Conservation (phyloP, 2,329 filamentous ascomycete genomes). For the Aschersonia sp. region DNA sequence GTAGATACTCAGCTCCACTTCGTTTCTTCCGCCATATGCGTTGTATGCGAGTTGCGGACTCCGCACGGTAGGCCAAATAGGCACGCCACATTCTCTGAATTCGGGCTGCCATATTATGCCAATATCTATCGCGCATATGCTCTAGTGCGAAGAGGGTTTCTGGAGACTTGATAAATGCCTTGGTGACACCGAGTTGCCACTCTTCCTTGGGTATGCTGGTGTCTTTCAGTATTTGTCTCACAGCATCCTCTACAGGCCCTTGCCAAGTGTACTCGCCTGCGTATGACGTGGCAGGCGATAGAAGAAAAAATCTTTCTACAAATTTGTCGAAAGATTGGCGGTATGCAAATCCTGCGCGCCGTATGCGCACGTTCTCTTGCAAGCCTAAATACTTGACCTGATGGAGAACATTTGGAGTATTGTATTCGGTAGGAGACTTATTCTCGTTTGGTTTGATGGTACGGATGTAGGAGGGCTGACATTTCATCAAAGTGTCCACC, state of each 20-base stretch:
- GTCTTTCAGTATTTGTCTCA: slow-evolving; percentile 87
- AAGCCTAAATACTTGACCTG: slow-evolving; percentile 98
- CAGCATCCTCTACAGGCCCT: slow-evolving; percentile 73
- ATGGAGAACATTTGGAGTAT: slow-evolving; percentile 81
- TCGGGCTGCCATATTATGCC: slow-evolving; percentile 98
- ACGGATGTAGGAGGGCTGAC: slow-evolving; percentile 91
- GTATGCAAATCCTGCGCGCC: slow-evolving; percentile 90
- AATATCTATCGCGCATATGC: slow-evolving; percentile 94
- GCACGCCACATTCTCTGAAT: slow-evolving; percentile 97
- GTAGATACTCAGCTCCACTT: slow-evolving; percentile 75
- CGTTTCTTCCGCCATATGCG: slow-evolving; percentile 91
- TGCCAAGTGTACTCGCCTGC: slow-evolving; percentile 96
- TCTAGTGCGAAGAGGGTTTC: slow-evolving; percentile 94
- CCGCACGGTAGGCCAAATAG: slow-evolving; percentile 80
- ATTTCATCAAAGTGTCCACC: slow-evolving; percentile 92
- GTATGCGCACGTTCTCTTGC: slow-evolving; percentile 98
- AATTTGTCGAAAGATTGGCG: slow-evolving; percentile 97
- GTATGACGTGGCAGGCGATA: slow-evolving; percentile 89
- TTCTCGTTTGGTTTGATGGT: slow-evolving; percentile 99
- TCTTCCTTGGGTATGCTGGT: slow-evolving; percentile 91
- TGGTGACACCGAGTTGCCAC: slow-evolving; percentile 92
- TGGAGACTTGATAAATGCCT: slow-evolving; percentile 95
- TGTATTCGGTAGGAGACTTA: slow-evolving; percentile 90
- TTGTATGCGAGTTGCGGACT: slow-evolving; percentile 88
- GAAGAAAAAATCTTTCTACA: slow-evolving; percentile 87